Evolutionary conservation across 768 basidiomycete genomes (phyloP), one percentile per base, ranked within the genome.

Genomic region (Rhizopogon vinicolor): DNA sequence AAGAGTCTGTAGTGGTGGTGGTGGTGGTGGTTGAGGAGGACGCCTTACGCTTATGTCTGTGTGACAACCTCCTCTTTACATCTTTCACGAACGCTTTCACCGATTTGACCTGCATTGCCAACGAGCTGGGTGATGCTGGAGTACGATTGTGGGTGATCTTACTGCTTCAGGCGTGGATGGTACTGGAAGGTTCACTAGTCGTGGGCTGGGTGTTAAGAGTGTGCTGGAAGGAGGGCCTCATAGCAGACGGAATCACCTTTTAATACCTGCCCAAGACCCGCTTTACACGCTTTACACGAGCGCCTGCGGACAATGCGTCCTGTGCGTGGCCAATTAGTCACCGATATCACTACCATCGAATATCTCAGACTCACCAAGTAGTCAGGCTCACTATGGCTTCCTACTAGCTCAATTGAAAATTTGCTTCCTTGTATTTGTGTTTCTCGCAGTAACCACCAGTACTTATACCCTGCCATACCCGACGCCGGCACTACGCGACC

Each of bases 1-100:
- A 52, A 53, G 33, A 60, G 59, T 18, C 48, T 54, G 18, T 62
- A 61, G 33, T 57, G 63, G 52, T 41, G 7, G 53, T 53, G 3
- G 22, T 40, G 63, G 52, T 41, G 7, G 53, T 53, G 3, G 22
- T 40, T n/a, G n/a, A n/a, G n/a, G 51, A 52, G 40, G 37, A 50
- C 18, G 54, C 18, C 40, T 53, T 55, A 22, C 50, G 65, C 44
- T 62, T 70, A 5, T 60, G 52, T 37, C 52, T 52, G 10, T 57
- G 54, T 18, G 70, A 72, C 18, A 70, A 61, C 48, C 51, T 68
- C 51, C 63, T 69, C 50, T 70, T 72, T 31, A 72, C 65, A 12
- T 65, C 68, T 10, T 72, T 62, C 12, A 70, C 63, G 22, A 70
- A 61, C 0, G 62, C 67, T 25, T 63, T 67, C 42, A 70, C 66